Conservation (phyloP, 1,284 basidiomycete genomes). For the Irpex lacteus region DNA sequence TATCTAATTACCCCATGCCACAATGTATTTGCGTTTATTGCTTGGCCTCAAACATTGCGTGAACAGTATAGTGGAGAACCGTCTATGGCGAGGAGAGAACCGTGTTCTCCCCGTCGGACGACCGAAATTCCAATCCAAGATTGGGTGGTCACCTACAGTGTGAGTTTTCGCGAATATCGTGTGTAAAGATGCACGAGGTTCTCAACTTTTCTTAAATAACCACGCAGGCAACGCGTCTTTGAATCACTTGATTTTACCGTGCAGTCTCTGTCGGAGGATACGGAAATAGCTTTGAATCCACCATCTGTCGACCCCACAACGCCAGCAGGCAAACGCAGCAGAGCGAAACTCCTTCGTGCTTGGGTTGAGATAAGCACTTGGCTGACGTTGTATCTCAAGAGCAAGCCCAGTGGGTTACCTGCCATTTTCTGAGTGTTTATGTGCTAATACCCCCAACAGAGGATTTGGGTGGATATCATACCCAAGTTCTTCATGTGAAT, state of each 20-base stretch:
- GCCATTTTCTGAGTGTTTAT: slow-evolving; percentile 21
- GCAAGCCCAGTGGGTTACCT: slow-evolving; percentile 30
- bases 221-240: slow-evolving; percentile 42
- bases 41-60: not conserved
- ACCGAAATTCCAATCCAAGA: slow-evolving; percentile 53
- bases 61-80: slow-evolving; percentile 66
- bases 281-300: slow-evolving; percentile 46
- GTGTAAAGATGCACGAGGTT: slow-evolving; percentile 1
- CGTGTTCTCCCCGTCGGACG: slow-evolving; percentile 54
- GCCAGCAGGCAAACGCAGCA: slow-evolving; percentile 45
- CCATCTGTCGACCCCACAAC: slow-evolving; percentile 50
- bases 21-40: slow-evolving; percentile 2
- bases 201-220: slow-evolving; percentile 25
- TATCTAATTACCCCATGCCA: slow-evolving; percentile 3
- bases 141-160: slow-evolving; percentile 65
- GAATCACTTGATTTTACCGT: slow-evolving; percentile 55
- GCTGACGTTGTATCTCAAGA: slow-evolving; percentile 49
- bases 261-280: slow-evolving; percentile 19
- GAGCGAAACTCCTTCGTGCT: slow-evolving; percentile 63
- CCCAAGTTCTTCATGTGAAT: slow-evolving; percentile 35
- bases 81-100: slow-evolving; percentile 66
- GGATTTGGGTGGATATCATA: slow-evolving; percentile 19
- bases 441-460: slow-evolving; percentile 14
- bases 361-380: slow-evolving; percentile 76
- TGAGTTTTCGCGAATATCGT: slow-evolving; percentile 33